Base-by-base conservation (phyloP, 2,329 filamentous ascomycete genomes). In the Diaporthe citri region DNA sequence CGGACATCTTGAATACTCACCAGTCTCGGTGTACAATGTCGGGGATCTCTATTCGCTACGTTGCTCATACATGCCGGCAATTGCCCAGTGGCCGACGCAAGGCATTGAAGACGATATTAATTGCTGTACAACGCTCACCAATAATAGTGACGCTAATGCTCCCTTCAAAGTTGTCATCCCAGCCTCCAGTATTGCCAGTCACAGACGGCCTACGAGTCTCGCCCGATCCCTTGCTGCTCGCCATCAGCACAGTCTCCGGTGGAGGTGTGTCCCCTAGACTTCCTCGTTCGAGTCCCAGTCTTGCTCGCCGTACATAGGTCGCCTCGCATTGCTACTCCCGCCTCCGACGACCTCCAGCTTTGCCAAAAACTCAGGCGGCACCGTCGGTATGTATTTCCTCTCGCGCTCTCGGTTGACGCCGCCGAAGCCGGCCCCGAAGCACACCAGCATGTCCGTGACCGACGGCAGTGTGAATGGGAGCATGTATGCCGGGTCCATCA, bases 391-490 rank as follows among this genome's bases (percentile, higher is more conserved):
- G 83, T 99, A 99, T 85, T 98, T 98, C 78, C 95, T 90, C 83
- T 97, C 97, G 74, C 95, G 90, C 84, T 98, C 97, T 77, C 94
- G 90, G 85, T 99, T 98, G 62, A 97, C 87, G 0, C 97, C 97
- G 7, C 97, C 97, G 80, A 98, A 97, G 0, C 97, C 97, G 17
- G 97, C 96, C 0, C 97, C 97, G 80, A 97, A 99, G 78, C 93
- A 96, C 64, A 99, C 91, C 64, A 98, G 89, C 97, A 99, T 99
- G 83, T 99, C 97, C 36, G 96, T 98, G 74, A 95, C 97, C 1
- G 96, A 98, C 1, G 97, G 97, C 39, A 99, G 87, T n/a, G 94
- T 93, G 82, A 99, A 99, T 0, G 97, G 97, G 36, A 99, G 89
- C 90, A 98, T 97, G 75, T 98, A 87, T 3, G 96, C 94, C 4